Base-by-base conservation (phyloP, 176 grass and related monocot species). In the Chloris gayana region DNA sequence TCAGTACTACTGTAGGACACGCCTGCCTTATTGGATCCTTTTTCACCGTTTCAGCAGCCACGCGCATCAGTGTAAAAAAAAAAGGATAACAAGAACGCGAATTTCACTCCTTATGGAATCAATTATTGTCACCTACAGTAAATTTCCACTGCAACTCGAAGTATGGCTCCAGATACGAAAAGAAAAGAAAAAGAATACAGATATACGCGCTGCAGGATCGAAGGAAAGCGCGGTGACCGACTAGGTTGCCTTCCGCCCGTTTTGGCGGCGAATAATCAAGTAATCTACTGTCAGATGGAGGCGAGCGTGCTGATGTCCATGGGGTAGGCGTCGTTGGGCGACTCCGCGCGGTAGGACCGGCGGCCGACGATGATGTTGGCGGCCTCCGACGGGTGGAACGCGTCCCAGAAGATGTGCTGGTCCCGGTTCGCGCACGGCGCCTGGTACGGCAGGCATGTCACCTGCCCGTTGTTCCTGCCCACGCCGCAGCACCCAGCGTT, bases 341-440 rank as follows among this genome's bases (percentile, higher is more conserved):
- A 91, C 57, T 83, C 6, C 69, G 97, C 97, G 32, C 79, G 83
- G 86, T 91, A 99, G 8, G 93, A 99, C 9, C 97, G 77, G 51
- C 74, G 90, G 0, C 93, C 97, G 62, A 99, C 88, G 63, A 99
- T 73, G 69, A 93, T 75, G 67, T 96, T 99, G 4, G 84, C 93
- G 26, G 97, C 97, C 75, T 96, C 97, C 8, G 88, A 86, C 12
- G 97, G 97, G 83, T 99, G 97, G 84, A 91, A 99, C 0, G 97
- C 97, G 75, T 99, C 97, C 88, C 93, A 99, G 85, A 96, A 99
- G 90, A 99, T 88, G 81, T 99, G 94, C 70, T 93, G 71, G 27
- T 91, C 74, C 64, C 97, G 73, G 80, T 99, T 88, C 34, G 70
- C 57, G 76, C 93, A 99, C 0, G 97, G 97, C 65, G 87, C 64